These are phyloP conservation scores for Linum trigynum DNA, from an alignment of 345 rosid species.

Conservation along the genomic window DNA sequence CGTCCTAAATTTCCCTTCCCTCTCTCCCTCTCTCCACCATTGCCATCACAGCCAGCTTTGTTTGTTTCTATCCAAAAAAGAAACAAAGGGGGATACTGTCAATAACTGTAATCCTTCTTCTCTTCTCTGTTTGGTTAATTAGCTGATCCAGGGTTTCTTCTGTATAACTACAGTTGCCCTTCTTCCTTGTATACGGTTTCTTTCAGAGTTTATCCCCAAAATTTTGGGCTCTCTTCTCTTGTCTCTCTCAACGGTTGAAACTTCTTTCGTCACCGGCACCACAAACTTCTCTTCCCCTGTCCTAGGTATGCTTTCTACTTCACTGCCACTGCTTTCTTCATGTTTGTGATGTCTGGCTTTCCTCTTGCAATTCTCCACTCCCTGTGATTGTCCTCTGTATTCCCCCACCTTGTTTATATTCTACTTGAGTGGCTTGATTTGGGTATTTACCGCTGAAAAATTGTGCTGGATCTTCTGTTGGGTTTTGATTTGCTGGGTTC, in stretches of 20 bases:
- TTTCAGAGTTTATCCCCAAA: not conserved
- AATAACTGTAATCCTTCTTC: slow-evolving; percentile 5
- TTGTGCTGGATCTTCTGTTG: slow-evolving; percentile 18
- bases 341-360: not conserved
- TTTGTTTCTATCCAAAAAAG: not conserved
- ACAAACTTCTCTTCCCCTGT: not conserved
- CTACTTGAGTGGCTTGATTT: slow-evolving; percentile 8
- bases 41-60: not conserved
- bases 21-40: not conserved
- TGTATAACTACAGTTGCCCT: not conserved
- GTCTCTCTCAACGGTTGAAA: slow-evolving; percentile 18
- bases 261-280: not conserved
- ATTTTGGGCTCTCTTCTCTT: not conserved
- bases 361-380: not conserved
- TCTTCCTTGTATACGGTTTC: not conserved
- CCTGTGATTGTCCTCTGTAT: not conserved
- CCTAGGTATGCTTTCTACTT: slow-evolving; percentile 14
- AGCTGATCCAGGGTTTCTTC: slow-evolving; percentile 16
- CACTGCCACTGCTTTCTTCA: slow-evolving; percentile 1
- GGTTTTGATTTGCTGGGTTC: too few species aligned
- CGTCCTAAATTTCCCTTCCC: slow-evolving; percentile 10
- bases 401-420: not conserved
- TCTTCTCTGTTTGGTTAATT: not conserved
- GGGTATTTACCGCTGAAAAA: not conserved
- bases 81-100: slow-evolving; percentile 7